These are phyloP conservation scores for Russula foetens DNA, from an alignment of 768 basidiomycete genomes.

Conservation along the genomic window DNA sequence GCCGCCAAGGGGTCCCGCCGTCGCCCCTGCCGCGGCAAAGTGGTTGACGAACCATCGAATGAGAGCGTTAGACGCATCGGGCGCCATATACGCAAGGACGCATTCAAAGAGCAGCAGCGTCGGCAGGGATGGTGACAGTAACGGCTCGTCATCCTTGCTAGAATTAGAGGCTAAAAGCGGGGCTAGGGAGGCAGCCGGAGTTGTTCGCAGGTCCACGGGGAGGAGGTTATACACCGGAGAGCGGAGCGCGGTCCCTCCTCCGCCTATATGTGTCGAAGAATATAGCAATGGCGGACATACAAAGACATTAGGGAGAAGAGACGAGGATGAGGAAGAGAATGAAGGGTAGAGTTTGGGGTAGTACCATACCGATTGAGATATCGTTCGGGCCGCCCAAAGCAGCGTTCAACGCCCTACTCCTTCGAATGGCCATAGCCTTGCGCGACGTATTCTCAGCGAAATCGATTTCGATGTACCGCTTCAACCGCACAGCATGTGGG, in stretches of 20 bases:
- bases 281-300: too few relatives aligned
- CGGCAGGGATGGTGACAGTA: conserved; percentile 57
- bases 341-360: neutral
- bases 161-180: conserved; percentile 27
- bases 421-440: conserved; percentile 76
- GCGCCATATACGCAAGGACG: conserved; percentile 81
- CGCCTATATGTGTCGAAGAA: conserved; percentile 30
- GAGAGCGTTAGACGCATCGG: conserved; percentile 46
- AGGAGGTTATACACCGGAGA: conserved; percentile 59
- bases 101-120: conserved; percentile 91
- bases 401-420: conserved; percentile 47
- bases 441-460: conserved; percentile 78
- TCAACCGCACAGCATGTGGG: conserved; percentile 39
- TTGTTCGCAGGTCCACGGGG: conserved; percentile 65
- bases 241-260: conserved; percentile 54
- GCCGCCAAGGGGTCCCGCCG: conserved; percentile 36
- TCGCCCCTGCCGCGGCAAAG: conserved; percentile 27
- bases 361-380: conserved; percentile 35
- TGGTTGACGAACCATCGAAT: conserved; percentile 67
- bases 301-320: neutral
- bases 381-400: conserved; percentile 41
- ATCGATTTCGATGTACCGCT: conserved; percentile 80
- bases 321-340: too few relatives aligned
- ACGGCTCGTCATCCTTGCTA: conserved; percentile 12
- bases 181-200: conserved; percentile 43